phyloP scores from a whole-genome alignment of 108 stramenopile species.

The Poteriospumella lacustris region DNA sequence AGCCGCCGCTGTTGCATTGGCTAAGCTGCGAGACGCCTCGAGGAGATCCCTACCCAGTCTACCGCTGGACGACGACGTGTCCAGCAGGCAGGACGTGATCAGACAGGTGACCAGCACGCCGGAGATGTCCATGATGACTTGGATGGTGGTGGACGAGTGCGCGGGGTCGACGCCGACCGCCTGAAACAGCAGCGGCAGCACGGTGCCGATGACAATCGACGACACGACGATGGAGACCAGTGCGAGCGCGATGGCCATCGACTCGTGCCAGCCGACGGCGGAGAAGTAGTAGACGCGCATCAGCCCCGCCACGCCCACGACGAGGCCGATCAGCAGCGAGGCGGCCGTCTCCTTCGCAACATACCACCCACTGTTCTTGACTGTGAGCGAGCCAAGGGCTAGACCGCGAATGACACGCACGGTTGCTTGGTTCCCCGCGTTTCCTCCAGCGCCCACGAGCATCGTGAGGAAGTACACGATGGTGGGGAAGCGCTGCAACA shows the following conservation, averaged over 20 bases:
- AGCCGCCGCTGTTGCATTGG: too few relatives aligned
- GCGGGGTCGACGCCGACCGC: slow-evolving; percentile 74
- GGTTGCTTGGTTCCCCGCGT: slow-evolving; percentile 69
- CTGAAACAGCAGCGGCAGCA: slow-evolving; percentile 68
- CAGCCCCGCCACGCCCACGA: slow-evolving; percentile 51
- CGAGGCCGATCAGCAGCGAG: slow-evolving; percentile 38
- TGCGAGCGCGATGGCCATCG: slow-evolving; percentile 63
- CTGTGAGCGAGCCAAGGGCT: slow-evolving; percentile 52
- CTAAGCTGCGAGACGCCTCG: too few relatives aligned
- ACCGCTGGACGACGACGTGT: slow-evolving; percentile 48
- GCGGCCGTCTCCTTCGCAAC: slow-evolving; percentile 45
- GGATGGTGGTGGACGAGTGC: slow-evolving; percentile 75
- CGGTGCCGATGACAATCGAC: slow-evolving; percentile 66
- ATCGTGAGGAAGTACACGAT: slow-evolving; percentile 81
- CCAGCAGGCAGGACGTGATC: slow-evolving; percentile 62
- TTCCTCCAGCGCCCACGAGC: slow-evolving; percentile 70
- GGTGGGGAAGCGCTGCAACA: slow-evolving; percentile 69
- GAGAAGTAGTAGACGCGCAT: slow-evolving; percentile 44
- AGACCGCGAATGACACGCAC: slow-evolving; percentile 65
- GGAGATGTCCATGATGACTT: slow-evolving; percentile 84
- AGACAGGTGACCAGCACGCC: slow-evolving; percentile 70
- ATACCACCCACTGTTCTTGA: slow-evolving; percentile 40
- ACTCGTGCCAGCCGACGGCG: slow-evolving; percentile 46
- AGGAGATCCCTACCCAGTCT: too few relatives aligned
- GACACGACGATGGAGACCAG: slow-evolving; percentile 70